phyloP scores from a whole-genome alignment of 208 protist species.

The Leishmania amazonensis region DNA sequence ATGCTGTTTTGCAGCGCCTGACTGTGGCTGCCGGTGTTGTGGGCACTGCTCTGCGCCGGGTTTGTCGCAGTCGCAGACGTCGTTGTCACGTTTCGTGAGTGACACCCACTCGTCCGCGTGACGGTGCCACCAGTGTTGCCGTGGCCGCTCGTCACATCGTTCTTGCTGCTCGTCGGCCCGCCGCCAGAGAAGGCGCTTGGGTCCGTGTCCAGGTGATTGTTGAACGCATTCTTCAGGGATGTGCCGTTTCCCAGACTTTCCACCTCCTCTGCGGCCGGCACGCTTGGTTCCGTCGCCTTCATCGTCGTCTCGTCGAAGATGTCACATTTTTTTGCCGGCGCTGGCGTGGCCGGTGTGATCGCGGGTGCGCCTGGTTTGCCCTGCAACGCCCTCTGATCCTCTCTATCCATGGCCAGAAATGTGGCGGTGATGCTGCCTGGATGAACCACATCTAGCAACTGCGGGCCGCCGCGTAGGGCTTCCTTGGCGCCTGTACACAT shows the following conservation, averaged over 20 bases:
- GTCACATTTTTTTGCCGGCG: background rate
- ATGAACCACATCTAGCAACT: conserved; percentile 5
- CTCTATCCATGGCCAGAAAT: conserved; percentile 13
- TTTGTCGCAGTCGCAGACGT: background rate
- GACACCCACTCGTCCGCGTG: conserved; percentile 7
- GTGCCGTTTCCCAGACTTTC: background rate
- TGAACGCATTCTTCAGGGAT: background rate
- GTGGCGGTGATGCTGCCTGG: conserved; percentile 12
- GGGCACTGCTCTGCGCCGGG: conserved; percentile 3
- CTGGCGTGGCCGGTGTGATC: background rate
- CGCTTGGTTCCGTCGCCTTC: background rate
- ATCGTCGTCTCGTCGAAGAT: conserved; percentile 1
- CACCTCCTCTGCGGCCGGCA: conserved; percentile 1
- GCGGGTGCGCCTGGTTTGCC: background rate
- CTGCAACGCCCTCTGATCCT: conserved; percentile 13
- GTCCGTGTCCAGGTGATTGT: background rate
- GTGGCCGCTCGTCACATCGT: conserved; percentile 5
- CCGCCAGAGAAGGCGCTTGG: conserved; percentile 6
- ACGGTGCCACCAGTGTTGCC: conserved; percentile 1
- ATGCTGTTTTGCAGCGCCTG: conserved; percentile 3
- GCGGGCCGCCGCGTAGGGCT: background rate
- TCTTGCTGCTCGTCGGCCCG: conserved; percentile 27
- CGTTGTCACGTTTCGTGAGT: conserved; percentile 9
- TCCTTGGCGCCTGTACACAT: background rate
- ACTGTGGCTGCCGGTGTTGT: conserved; percentile 10